Percentiles rank a stretch among this genome's conserved stretches.
phyloP scores from a whole-genome alignment of 768 basidiomycete species.

The Termitomyces sp. region DNA sequence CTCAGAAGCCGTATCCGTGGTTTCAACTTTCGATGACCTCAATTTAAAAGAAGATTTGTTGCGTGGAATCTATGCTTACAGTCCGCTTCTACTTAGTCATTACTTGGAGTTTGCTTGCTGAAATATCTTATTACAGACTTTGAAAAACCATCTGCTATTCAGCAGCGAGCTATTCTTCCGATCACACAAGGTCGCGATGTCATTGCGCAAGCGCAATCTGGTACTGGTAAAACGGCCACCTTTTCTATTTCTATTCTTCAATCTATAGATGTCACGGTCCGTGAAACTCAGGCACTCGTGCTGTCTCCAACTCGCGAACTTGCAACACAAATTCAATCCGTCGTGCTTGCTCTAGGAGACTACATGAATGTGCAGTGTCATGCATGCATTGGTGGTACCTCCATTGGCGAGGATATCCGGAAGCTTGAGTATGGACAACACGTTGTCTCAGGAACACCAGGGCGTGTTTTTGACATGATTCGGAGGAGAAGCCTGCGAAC shows the following conservation, averaged over 20 bases:
- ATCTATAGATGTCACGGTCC: constrained; percentile 91
- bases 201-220: constrained; percentile 98
- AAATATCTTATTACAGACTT: constrained; percentile 47
- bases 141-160: constrained; percentile 98
- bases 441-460: constrained; percentile 95
- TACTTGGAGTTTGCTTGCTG: background rate
- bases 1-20: constrained; percentile 83
- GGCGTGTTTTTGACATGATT: constrained; percentile 99
- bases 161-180: constrained; percentile 95
- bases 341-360: constrained; percentile 92
- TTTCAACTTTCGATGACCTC: constrained; percentile 88
- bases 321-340: constrained; percentile 98
- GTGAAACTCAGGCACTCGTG: constrained; percentile 94
- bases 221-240: constrained; percentile 99
- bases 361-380: constrained; percentile 99
- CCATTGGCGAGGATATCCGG: constrained; percentile 95
- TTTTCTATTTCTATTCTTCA: constrained; percentile 98
- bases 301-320: constrained; percentile 98
- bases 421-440: constrained; percentile 98
- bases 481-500: constrained; percentile 88
- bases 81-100: constrained; percentile 40
- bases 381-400: constrained; percentile 96
- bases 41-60: constrained; percentile 92
- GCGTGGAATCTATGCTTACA: constrained; percentile 97
- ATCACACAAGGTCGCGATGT: constrained; percentile 96